Base-by-base conservation (phyloP, 2,329 filamentous ascomycete species). In the Madurella mycetomatis region DNA sequence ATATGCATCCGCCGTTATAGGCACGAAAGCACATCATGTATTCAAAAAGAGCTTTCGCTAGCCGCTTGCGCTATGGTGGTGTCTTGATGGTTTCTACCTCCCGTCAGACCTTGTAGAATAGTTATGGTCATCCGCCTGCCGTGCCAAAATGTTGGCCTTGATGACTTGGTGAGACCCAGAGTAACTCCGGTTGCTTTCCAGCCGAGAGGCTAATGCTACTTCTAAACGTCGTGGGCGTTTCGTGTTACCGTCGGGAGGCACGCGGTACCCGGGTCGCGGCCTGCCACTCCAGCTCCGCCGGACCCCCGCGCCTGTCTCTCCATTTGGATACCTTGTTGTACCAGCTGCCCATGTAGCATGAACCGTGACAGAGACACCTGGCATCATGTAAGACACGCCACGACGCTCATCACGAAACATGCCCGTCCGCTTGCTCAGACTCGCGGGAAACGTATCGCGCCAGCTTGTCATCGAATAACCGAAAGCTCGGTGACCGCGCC, bases 391-490 rank as follows among this genome's bases (percentile, higher is more conserved):
- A 37, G 4, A 11, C 34, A 15, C 34, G 34, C 34, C 34, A 37
- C 34, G 34, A 37, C 34, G 11, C 9, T 37, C 13, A 11, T 11
- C 9, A 4, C 13, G 34, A 9, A 12, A 37, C 11, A 5, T 11
- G 34, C 13, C 9, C 13, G 13, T 9, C 34, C 2, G 34, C 13
- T 11, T 18, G 17, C n/a, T 51, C 47, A 51, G 13, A 32, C 39
- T 2, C 37, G 47, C 13, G 41, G 30, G 15, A 54, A 53, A 11
- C 1, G 45, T 59, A 57, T 31, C 43, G 48, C 9, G 51, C 54
- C 30, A 55, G 31, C 46, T 41, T 42, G 42, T 13, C 40, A 32
- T 59, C 57, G 9, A 59, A 57, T 11, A 46, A 39, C 30, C 30
- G 18, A 9, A 58, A 55, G 32, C n/a, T 46, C 8, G 47, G 50